Evolutionary conservation across 2,329 filamentous ascomycete species (phyloP).

Genomic region (Onygenales sp.): DNA sequence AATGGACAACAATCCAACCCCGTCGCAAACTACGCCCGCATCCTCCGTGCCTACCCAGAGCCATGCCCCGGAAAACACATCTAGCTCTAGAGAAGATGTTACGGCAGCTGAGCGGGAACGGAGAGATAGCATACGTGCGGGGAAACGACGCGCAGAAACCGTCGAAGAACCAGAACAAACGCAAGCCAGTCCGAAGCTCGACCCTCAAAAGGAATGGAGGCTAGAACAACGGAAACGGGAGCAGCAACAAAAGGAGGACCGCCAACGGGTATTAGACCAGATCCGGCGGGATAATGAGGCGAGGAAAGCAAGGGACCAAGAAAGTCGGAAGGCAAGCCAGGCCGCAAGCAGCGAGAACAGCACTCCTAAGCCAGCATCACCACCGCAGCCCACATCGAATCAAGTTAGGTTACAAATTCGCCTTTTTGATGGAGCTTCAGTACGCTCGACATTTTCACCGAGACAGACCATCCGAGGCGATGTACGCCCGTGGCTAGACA

Average conservation of each 20-base stretch:
- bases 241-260: slow-evolving; percentile 57
- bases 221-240: slow-evolving; percentile 52
- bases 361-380: neutral
- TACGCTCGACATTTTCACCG: slow-evolving; percentile 63
- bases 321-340: slow-evolving; percentile 14
- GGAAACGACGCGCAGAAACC: slow-evolving; percentile 9
- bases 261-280: slow-evolving; percentile 59
- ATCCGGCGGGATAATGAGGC: slow-evolving; percentile 70
- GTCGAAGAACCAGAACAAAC: neutral
- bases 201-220: slow-evolving; percentile 40
- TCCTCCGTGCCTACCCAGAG: slow-evolving; percentile 4
- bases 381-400: slow-evolving; percentile 10
- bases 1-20: neutral
- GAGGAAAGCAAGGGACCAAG: slow-evolving; percentile 46
- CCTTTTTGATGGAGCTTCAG: slow-evolving; percentile 72
- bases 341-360: slow-evolving; percentile 6
- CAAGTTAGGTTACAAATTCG: slow-evolving; percentile 64
- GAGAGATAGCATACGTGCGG: slow-evolving; percentile 18
- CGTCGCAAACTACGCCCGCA: slow-evolving; percentile 2
- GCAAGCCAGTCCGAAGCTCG: slow-evolving; percentile 28
- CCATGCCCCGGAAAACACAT: slow-evolving; percentile 8
- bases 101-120: slow-evolving; percentile 9
- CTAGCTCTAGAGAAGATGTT: slow-evolving; percentile 9
- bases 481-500: slow-evolving; percentile 70
- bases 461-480: slow-evolving; percentile 52